phyloP scores from a whole-genome alignment of 2,329 filamentous ascomycete species.

The Alternaria sp. region DNA sequence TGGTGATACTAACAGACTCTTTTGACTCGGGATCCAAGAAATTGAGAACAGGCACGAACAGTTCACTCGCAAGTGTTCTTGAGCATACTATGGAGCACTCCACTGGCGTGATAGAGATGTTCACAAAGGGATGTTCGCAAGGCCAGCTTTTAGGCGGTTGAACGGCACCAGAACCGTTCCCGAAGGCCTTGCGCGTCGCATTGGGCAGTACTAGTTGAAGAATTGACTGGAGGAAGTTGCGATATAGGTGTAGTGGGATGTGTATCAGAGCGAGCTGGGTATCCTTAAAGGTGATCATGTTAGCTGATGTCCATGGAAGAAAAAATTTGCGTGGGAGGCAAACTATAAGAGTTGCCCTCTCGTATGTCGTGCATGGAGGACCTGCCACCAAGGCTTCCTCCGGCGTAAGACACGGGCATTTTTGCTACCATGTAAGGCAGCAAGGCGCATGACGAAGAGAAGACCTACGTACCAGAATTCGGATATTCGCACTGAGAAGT shows the following conservation, averaged over 20 bases:
- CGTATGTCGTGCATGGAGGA: constrained; percentile 39
- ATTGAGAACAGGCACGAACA: constrained; percentile 77
- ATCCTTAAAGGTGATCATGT: constrained; percentile 68
- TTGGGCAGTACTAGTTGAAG: constrained; percentile 81
- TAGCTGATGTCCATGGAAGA: constrained; percentile 37
- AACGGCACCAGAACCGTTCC: constrained; percentile 44
- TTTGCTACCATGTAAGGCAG: constrained; percentile 29
- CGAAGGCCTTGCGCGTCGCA: constrained; percentile 46
- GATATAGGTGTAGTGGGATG: constrained; percentile 80
- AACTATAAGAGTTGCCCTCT: constrained; percentile 46
- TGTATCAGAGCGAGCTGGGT: constrained; percentile 88
- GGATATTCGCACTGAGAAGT: constrained; percentile 59
- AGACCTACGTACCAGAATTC: constrained; percentile 56
- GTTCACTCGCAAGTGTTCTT: constrained; percentile 72
- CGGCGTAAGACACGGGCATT: constrained; percentile 32
- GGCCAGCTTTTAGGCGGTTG: constrained; percentile 55
- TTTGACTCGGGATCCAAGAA: constrained; percentile 62
- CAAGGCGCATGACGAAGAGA: constrained; percentile 34
- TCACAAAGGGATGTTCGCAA: constrained; percentile 79
- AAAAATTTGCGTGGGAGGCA: constrained; percentile 36
- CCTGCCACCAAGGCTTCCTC: constrained; percentile 36
- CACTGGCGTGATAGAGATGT: constrained; percentile 89
- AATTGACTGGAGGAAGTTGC: constrained; percentile 83
- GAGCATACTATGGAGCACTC: constrained; percentile 95
- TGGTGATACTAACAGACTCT: constrained; percentile 72